phyloP scores from a whole-genome alignment of 208 protist species.

The Leishmania gerbilli region DNA sequence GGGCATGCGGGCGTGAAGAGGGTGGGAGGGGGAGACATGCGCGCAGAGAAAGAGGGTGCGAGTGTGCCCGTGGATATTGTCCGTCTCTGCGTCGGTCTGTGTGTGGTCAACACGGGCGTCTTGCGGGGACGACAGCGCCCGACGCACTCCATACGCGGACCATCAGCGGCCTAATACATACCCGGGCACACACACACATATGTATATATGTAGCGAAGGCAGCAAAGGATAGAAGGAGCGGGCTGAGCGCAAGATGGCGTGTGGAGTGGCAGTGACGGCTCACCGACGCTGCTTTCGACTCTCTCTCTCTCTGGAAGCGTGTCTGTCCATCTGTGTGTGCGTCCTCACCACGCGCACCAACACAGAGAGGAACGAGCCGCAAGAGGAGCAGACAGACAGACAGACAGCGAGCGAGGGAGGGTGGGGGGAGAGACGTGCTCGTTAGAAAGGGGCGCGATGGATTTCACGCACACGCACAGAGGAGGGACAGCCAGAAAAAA shows the following conservation, averaged over 20 bases:
- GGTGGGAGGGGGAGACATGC: not conserved
- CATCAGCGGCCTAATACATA: not conserved
- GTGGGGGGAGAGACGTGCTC: not conserved
- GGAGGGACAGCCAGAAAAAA: not conserved
- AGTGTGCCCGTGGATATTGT: not conserved
- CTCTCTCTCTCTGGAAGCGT: not conserved
- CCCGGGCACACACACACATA: too few species aligned
- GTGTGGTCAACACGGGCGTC: not conserved
- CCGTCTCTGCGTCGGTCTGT: not conserved
- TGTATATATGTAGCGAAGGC: not conserved
- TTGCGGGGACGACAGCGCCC: not conserved
- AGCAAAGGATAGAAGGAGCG: not conserved
- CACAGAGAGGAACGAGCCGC: not conserved
- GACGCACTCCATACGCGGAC: not conserved
- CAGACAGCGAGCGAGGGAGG: too few species aligned
- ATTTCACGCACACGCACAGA: not conserved
- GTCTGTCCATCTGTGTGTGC: not conserved
- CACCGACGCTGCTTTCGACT: not conserved
- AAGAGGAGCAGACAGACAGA: not conserved
- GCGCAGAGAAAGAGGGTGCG: not conserved
- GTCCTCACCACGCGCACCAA: not conserved
- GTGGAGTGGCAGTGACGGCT: not conserved
- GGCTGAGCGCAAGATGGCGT: not conserved
- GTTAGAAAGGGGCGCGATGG: not conserved
- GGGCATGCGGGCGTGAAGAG: not conserved